Conservation (phyloP, 1,139 yeast genomes). For the Blastobotrys apis region DNA sequence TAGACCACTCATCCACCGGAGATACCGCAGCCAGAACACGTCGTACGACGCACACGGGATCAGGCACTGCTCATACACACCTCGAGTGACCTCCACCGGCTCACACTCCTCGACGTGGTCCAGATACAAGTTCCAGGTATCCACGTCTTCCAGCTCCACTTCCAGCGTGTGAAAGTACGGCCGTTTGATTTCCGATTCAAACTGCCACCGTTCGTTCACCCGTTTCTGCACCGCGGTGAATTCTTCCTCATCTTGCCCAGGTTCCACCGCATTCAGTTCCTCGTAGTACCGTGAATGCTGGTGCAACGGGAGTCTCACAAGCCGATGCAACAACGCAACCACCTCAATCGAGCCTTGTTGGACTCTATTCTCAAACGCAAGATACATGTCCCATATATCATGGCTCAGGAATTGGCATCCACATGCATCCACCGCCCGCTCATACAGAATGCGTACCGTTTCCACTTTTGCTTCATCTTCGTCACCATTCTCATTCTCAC, state of each 20-base stretch:
- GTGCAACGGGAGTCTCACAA: slow-evolving; percentile 69
- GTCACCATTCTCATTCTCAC: neutral
- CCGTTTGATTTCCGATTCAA: slow-evolving; percentile 52
- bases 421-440: slow-evolving; percentile 54
- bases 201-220: slow-evolving; percentile 27
- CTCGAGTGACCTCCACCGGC: slow-evolving; percentile 27
- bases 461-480: neutral
- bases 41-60: slow-evolving; percentile 52
- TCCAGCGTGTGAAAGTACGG: slow-evolving; percentile 50
- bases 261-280: slow-evolving; percentile 22
- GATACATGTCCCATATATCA: slow-evolving; percentile 70
- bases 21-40: slow-evolving; percentile 59
- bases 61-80: slow-evolving; percentile 49
- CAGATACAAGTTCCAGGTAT: slow-evolving; percentile 60
- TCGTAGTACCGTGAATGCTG: slow-evolving; percentile 60
- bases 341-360: slow-evolving; percentile 31
- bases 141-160: slow-evolving; percentile 47
- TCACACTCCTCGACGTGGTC: slow-evolving; percentile 47
- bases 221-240: slow-evolving; percentile 1
- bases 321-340: slow-evolving; percentile 24
- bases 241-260: slow-evolving; percentile 1
- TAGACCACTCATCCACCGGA: slow-evolving; percentile 47
- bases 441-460: slow-evolving; percentile 40
- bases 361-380: slow-evolving; percentile 47
- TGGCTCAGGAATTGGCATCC: slow-evolving; percentile 74